A percentile compares a stretch with the other conserved stretches of the same genome.
These are phyloP conservation scores for Arctium minus DNA, from an alignment of 129 eudicot species.

Conservation along the genomic window DNA sequence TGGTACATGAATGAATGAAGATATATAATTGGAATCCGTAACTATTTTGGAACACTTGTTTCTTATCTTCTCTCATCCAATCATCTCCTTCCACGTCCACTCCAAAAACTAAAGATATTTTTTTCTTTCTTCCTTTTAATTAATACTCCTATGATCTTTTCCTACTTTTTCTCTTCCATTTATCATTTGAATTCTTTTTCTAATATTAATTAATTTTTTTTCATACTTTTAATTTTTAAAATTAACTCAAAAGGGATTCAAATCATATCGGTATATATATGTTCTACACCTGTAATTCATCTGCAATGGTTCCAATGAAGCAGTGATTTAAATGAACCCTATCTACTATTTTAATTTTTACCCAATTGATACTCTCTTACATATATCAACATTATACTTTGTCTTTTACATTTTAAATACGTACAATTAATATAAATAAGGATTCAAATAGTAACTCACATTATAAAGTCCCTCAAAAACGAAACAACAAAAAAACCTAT, in stretches of 20 bases:
- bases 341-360: too few relatives aligned
- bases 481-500: not conserved
- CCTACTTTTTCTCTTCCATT: not conserved
- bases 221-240: not conserved
- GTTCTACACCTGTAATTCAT: too few relatives aligned
- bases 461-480: too few relatives aligned
- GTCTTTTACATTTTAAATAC: too few relatives aligned
- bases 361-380: not conserved
- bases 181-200: not conserved
- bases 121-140: not conserved
- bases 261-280: too few relatives aligned
- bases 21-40: slow-evolving; percentile 30
- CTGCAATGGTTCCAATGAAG: too few relatives aligned
- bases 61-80: slow-evolving; percentile 58
- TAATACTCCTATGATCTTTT: slow-evolving; percentile 12
- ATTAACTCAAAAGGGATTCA: too few relatives aligned
- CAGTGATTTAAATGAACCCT: too few relatives aligned
- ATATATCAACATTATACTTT: not conserved
- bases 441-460: too few relatives aligned
- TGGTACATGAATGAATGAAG: not conserved
- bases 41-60: slow-evolving; percentile 41
- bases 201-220: not conserved
- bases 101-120: slow-evolving; percentile 2
- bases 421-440: not conserved
- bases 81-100: slow-evolving; percentile 38